Base-by-base conservation (phyloP, 2,329 filamentous ascomycete species). In the Hypoxylon sp. region DNA sequence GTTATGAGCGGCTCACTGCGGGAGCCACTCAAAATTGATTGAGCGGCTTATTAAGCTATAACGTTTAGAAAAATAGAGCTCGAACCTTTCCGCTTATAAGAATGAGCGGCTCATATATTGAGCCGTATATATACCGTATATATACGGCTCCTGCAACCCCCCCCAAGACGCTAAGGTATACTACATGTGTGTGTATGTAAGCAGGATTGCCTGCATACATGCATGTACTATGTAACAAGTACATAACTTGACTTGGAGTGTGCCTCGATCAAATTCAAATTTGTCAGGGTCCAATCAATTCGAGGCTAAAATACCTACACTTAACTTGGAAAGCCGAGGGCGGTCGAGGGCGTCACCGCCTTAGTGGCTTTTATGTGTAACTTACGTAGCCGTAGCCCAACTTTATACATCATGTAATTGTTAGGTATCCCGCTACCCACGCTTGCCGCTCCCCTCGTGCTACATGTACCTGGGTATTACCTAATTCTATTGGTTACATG, bases 291-390 rank as follows among this genome's bases (percentile, higher is more conserved):
- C 62, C 58, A 68, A 60, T 38, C 19, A 21, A 53, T 48, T 43
- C 17, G 32, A 64, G 59, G 46, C 23, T 21, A 30, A 28, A 49
- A 10, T 21, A 30, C 28, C 28, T 30, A 13, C 45, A 43, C 61
- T 65, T 32, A 68, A 63, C 50, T 51, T 55, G 67, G 67, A 28
- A 69, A 69, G 60, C 67, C 67, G 67, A 67, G 50, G 63, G 56
- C 63, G 60, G 56, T 69, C 56, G 56, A 63, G 34, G 49, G 46
- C 25, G 60, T 67, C 63, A 66, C 67, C 63, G 63, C 60, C 63
- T 69, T 60, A 11, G 46, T 63, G 55, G 48, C 25, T 64, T 56
- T 50, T 38, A 14, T 57, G 34, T 57, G 30, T 43, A 25, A 45
- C 36, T 48, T 58, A 55, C 30, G n/a, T 45, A 48, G 43, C 17